Evolutionary conservation across 306 rosid genomes (phyloP).

Genomic region (Alnus rubra): DNA sequence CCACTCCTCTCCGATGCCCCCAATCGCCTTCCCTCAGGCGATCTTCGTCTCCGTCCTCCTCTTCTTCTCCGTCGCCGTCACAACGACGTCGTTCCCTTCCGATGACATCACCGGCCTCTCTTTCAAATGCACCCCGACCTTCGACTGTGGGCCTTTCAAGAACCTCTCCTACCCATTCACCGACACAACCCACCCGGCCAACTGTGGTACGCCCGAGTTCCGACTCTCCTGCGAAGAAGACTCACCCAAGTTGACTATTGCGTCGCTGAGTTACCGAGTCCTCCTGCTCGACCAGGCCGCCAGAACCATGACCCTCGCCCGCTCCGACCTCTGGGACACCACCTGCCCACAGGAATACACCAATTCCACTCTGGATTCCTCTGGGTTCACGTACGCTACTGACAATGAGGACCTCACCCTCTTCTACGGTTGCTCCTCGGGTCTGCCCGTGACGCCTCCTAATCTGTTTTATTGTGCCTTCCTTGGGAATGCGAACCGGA

Average conservation of each 20-base stretch:
- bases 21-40: conserved; percentile 12
- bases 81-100: conserved; percentile 36
- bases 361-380: conserved; percentile 34
- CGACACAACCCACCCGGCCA: conserved; percentile 49
- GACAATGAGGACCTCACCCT: conserved; percentile 50
- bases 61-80: conserved; percentile 22
- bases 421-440: conserved; percentile 37
- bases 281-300: conserved; percentile 28
- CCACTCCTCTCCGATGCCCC: conserved; percentile 31
- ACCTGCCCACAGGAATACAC: conserved; percentile 34
- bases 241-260: conserved; percentile 36
- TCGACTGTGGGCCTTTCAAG: conserved; percentile 52
- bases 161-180: conserved; percentile 58
- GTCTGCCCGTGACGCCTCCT: background rate
- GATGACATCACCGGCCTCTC: conserved; percentile 21
- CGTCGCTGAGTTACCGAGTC: conserved; percentile 38
- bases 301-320: conserved; percentile 38
- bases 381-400: conserved; percentile 18
- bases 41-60: background rate
- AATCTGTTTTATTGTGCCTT: conserved; percentile 42
- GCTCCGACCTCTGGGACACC: conserved; percentile 60
- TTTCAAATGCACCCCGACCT: conserved; percentile 40
- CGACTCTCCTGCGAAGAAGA: conserved; percentile 35
- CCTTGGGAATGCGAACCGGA: background rate
- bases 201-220: conserved; percentile 59